These are phyloP conservation scores for Talaromyces trachyspermus DNA, from an alignment of 495 filamentous ascomycete genomes.

Conservation along the genomic window DNA sequence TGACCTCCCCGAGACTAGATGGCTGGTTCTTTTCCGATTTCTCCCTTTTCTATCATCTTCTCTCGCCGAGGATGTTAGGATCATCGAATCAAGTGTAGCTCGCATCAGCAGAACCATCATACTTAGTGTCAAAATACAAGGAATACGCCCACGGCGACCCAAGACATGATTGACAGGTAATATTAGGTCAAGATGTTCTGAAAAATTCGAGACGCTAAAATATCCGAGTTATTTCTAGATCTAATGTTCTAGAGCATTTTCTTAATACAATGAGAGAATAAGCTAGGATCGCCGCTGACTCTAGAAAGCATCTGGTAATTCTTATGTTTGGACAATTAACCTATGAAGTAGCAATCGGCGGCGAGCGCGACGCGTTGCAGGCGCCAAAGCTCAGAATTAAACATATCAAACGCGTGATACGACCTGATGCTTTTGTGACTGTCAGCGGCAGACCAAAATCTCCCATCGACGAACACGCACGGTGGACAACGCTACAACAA, in stretches of 20 bases:
- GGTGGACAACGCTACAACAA: too few relatives aligned
- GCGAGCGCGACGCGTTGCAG: neutral
- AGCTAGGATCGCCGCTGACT: neutral
- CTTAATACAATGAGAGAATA: slow-evolving; percentile 6
- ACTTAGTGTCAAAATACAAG: slow-evolving; percentile 13
- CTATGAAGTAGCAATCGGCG: neutral
- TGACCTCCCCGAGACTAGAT: slow-evolving; percentile 6
- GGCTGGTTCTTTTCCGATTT: slow-evolving; percentile 18
- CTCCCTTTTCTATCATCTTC: slow-evolving; percentile 17
- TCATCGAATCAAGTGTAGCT: slow-evolving; percentile 13
- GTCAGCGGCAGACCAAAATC: too few relatives aligned
- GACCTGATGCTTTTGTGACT: too few relatives aligned
- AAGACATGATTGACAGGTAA: slow-evolving; percentile 9
- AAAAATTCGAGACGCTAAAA: neutral
- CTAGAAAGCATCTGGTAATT: neutral
- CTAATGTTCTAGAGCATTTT: slow-evolving; percentile 1
- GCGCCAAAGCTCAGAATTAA: too few relatives aligned
- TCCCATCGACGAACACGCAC: too few relatives aligned
- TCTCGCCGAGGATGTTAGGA: neutral
- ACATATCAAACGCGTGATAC: too few relatives aligned
- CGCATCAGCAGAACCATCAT: slow-evolving; percentile 7
- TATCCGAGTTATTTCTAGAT: slow-evolving; percentile 2
- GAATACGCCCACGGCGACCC: slow-evolving; percentile 15
- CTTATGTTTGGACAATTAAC: neutral
- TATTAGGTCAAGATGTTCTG: slow-evolving; percentile 11